Evolutionary conservation across 768 basidiomycete genomes (phyloP).

Genomic region (Peribolospora kevripleyi): DNA sequence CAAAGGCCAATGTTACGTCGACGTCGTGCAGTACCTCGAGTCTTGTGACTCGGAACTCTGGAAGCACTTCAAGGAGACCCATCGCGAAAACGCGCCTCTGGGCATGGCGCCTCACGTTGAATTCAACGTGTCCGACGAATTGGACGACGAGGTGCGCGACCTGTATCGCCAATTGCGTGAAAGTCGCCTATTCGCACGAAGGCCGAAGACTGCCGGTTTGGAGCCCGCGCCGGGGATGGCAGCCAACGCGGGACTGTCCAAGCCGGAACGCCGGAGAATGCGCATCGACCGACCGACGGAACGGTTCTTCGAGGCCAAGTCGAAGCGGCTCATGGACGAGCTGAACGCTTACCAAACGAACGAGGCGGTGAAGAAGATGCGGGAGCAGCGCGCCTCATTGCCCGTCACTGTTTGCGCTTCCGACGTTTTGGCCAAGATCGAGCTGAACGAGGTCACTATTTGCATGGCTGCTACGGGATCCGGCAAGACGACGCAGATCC

Average conservation of each 20-base stretch:
- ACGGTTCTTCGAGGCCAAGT: slow-evolving; percentile 28
- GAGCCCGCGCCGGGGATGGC: too few species aligned
- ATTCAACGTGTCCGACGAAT: slow-evolving; percentile 36
- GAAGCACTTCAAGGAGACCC: slow-evolving; percentile 37
- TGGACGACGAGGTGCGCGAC: slow-evolving; percentile 48
- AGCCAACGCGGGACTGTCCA: too few species aligned
- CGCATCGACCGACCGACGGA: slow-evolving; percentile 1
- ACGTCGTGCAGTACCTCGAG: slow-evolving; percentile 68
- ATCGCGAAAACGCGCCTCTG: slow-evolving; percentile 40
- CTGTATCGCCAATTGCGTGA: slow-evolving; percentile 29
- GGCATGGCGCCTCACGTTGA: slow-evolving; percentile 37
- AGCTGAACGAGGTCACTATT: slow-evolving; percentile 57
- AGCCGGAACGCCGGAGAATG: slow-evolving; percentile 36
- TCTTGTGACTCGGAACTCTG: slow-evolving; percentile 59
- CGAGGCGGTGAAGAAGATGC: slow-evolving; percentile 38
- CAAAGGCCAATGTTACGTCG: slow-evolving; percentile 49
- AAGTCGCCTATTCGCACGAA: too few species aligned
- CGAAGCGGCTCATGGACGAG: slow-evolving; percentile 30
- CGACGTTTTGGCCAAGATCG: slow-evolving; percentile 43
- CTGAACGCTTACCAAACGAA: slow-evolving; percentile 32
- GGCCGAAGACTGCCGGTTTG: too few species aligned
- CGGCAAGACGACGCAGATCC: slow-evolving; percentile 85
- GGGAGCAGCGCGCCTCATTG: slow-evolving; percentile 37
- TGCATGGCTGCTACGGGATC: slow-evolving; percentile 77
- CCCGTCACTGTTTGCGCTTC: slow-evolving; percentile 49